Conservation (phyloP, 2,329 filamentous ascomycete species). For the Fusarium sterilihyphosum region DNA sequence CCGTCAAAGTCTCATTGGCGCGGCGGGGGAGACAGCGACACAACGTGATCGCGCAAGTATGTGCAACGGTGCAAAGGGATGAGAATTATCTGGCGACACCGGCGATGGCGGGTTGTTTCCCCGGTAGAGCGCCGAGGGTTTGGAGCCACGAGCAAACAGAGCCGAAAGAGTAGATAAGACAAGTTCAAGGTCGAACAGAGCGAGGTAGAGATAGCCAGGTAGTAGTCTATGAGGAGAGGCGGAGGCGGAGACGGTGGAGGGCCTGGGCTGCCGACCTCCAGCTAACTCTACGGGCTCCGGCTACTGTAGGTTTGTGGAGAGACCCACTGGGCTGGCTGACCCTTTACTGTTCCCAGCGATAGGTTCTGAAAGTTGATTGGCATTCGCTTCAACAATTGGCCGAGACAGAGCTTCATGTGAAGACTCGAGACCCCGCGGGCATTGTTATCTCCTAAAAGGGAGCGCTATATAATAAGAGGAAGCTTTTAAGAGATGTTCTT, state of each 20-base stretch:
- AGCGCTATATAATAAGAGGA: neutral
- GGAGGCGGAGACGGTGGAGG: slow-evolving; percentile 30
- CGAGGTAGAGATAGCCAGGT: slow-evolving; percentile 15
- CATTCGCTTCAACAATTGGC: slow-evolving; percentile 24
- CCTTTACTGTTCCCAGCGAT: neutral
- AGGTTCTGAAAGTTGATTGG: slow-evolving; percentile 23
- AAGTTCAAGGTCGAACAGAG: neutral
- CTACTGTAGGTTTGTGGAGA: slow-evolving; percentile 34
- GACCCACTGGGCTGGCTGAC: slow-evolving; percentile 29
- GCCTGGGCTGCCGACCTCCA: neutral
- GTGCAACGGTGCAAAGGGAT: slow-evolving; percentile 19
- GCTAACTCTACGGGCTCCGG: neutral
- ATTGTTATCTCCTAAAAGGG: slow-evolving; percentile 3
- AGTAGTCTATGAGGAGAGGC: slow-evolving; percentile 19
- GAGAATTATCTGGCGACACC: slow-evolving; percentile 2
- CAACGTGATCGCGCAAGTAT: slow-evolving; percentile 26
- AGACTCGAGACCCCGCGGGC: slow-evolving; percentile 17
- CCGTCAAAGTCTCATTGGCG: slow-evolving; percentile 45
- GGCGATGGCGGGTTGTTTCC: slow-evolving; percentile 2
- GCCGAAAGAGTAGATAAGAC: neutral
- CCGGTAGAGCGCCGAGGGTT: slow-evolving; percentile 18
- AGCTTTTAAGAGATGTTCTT: neutral
- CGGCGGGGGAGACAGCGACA: slow-evolving; percentile 32
- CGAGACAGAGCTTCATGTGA: slow-evolving; percentile 30
- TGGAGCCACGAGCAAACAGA: slow-evolving; percentile 28